Conservation (phyloP, 441 rosid species). For the Flueggea neowawraea region DNA sequence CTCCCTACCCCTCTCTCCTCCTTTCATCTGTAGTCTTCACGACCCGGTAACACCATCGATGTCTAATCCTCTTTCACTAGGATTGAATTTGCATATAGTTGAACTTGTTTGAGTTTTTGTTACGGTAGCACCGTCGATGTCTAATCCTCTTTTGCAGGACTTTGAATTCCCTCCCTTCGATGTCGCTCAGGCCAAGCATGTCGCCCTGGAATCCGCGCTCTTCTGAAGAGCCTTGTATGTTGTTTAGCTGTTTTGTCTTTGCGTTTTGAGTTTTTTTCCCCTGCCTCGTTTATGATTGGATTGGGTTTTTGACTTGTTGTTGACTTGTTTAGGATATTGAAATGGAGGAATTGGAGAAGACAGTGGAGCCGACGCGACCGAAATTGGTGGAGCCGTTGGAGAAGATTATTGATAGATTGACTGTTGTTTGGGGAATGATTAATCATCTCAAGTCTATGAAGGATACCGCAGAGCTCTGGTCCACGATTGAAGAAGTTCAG, state of each 20-base stretch:
- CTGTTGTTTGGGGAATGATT: conserved; percentile 73
- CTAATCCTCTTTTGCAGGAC: conserved; percentile 70
- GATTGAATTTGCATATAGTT: too few species aligned
- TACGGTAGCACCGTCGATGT: conserved; percentile 29
- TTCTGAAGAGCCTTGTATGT: conserved; percentile 60
- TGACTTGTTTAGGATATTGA: conserved; percentile 50
- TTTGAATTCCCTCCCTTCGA: conserved; percentile 80
- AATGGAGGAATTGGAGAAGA: conserved; percentile 71
- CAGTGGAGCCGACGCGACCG: conserved; percentile 82
- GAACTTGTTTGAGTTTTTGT: too few species aligned
- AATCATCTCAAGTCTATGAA: conserved; percentile 80
- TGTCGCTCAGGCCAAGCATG: conserved; percentile 53
- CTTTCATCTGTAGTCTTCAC: too few species aligned
- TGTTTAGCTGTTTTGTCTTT: neutral
- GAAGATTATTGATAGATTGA: conserved; percentile 57
- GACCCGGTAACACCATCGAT: too few species aligned
- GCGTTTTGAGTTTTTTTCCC: conserved; percentile 2
- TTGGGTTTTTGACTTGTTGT: neutral
- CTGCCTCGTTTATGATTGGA: neutral
- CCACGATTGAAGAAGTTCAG: conserved; percentile 94
- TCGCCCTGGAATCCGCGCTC: conserved; percentile 75
- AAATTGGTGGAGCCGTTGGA: conserved; percentile 85
- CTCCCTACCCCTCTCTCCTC: too few species aligned
- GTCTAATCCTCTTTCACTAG: too few species aligned
- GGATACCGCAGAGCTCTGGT: conserved; percentile 80